These are phyloP conservation scores for Tanacetum coccineum DNA, from an alignment of 129 eudicot species.

Conservation along the genomic window DNA sequence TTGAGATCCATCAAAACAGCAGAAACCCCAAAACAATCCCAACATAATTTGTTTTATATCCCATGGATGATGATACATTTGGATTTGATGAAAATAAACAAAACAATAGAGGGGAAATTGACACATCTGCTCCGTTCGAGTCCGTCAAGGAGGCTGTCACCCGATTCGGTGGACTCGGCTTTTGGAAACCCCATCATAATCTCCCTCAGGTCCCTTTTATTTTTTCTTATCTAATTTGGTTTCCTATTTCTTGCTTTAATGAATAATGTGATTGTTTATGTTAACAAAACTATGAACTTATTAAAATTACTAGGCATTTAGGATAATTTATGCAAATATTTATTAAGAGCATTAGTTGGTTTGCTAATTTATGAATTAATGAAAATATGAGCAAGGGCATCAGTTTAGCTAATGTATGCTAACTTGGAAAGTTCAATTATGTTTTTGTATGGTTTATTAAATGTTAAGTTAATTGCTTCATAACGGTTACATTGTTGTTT, in stretches of 20 bases:
- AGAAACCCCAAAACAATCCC: constrained; percentile 17
- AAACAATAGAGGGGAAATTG: constrained; percentile 54
- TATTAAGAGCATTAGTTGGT: no score
- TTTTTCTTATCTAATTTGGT: background rate
- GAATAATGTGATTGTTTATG: background rate
- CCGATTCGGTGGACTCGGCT: constrained; percentile 92
- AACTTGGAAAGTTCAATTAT: no score
- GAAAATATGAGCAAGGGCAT: no score
- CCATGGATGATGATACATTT: constrained; percentile 22
- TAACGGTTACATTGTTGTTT: background rate
- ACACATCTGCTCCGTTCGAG: constrained; percentile 92
- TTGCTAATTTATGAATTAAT: no score
- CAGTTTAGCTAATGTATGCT: no score
- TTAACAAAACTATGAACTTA: no score
- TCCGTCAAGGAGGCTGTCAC: constrained; percentile 87
- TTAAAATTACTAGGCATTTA: no score
- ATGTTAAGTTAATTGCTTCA: no score
- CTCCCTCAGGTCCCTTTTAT: constrained; percentile 18
- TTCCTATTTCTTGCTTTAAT: background rate
- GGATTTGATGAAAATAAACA: constrained; percentile 26
- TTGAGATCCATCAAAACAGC: constrained; percentile 29
- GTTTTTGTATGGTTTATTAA: no score
- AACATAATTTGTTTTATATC: background rate
- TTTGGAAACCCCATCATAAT: constrained; percentile 65
- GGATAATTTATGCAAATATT: no score